phyloP scores from a whole-genome alignment of 805 yeast genomes.

The Cyberlindnera nakhonratchasimensis region DNA sequence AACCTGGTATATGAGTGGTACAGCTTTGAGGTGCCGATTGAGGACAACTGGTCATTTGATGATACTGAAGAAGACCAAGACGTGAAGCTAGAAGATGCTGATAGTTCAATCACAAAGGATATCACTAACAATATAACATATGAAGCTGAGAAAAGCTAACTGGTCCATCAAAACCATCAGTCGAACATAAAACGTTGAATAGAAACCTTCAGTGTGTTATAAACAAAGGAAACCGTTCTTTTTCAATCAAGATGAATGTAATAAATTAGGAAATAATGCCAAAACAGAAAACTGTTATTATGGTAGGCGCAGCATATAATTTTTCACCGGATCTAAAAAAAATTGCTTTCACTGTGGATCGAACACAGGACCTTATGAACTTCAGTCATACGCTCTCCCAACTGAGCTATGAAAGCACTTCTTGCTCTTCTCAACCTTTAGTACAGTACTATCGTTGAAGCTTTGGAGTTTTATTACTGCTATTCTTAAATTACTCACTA shows the following conservation, averaged over 20 bases:
- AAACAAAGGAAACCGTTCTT: too few species aligned
- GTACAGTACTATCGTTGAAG: background rate
- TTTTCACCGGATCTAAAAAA: constrained; percentile 20
- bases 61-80: constrained; percentile 12
- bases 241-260: too few species aligned
- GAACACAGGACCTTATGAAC: constrained; percentile 83
- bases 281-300: too few species aligned
- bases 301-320: constrained; percentile 2
- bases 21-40: constrained; percentile 27
- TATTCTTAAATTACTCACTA: too few species aligned
- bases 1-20: constrained; percentile 26
- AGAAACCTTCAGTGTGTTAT: too few species aligned
- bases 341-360: constrained; percentile 65
- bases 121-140: background rate
- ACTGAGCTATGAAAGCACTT: constrained; percentile 31
- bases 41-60: constrained; percentile 29
- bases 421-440: background rate
- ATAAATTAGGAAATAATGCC: too few species aligned
- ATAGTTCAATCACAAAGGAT: background rate
- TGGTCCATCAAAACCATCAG: too few species aligned
- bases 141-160: too few species aligned
- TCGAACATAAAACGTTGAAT: too few species aligned
- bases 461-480: too few species aligned
- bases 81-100: constrained; percentile 7
- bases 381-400: constrained; percentile 35